Conservation (phyloP, 176 grass and related monocot species). For the Tillandsia fasciculata region DNA sequence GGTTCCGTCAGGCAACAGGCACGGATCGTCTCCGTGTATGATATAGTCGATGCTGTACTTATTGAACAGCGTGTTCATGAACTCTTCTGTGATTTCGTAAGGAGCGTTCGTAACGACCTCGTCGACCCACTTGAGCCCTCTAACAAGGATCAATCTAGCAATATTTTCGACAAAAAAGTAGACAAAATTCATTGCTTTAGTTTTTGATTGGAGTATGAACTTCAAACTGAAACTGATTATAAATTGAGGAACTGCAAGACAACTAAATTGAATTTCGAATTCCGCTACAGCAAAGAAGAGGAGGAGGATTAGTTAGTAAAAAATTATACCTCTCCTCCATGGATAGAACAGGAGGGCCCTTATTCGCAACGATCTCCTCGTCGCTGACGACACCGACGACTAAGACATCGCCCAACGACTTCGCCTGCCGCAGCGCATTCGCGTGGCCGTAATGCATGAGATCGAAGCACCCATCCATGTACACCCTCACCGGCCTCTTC, state of each 20-base stretch:
- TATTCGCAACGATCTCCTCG: constrained; percentile 83
- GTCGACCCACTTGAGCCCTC: constrained; percentile 88
- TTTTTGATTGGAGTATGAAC: no score
- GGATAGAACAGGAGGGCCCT: constrained; percentile 83
- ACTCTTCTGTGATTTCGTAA: constrained; percentile 83
- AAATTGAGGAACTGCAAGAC: no score
- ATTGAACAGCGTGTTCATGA: constrained; percentile 84
- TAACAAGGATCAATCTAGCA: constrained; percentile 68
- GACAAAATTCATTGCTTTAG: no score
- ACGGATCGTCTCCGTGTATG: constrained; percentile 93
- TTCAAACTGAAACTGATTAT: no score
- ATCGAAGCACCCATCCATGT: constrained; percentile 95
- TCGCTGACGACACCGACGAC: constrained; percentile 81
- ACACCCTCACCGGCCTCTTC: constrained; percentile 68
- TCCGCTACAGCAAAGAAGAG: background rate
- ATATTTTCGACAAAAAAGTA: background rate
- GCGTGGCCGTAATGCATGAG: constrained; percentile 90
- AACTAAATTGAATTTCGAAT: background rate
- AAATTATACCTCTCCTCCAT: constrained; percentile 77
- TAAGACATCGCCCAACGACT: constrained; percentile 64
- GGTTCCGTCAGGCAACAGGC: constrained; percentile 72
- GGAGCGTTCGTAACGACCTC: constrained; percentile 74
- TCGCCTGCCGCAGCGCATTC: constrained; percentile 78
- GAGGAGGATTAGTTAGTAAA: background rate
- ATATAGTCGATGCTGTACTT: constrained; percentile 82